Evolutionary conservation across 192 early-diverging fungal species (phyloP).

Genomic region (Phycomyces nitens): DNA sequence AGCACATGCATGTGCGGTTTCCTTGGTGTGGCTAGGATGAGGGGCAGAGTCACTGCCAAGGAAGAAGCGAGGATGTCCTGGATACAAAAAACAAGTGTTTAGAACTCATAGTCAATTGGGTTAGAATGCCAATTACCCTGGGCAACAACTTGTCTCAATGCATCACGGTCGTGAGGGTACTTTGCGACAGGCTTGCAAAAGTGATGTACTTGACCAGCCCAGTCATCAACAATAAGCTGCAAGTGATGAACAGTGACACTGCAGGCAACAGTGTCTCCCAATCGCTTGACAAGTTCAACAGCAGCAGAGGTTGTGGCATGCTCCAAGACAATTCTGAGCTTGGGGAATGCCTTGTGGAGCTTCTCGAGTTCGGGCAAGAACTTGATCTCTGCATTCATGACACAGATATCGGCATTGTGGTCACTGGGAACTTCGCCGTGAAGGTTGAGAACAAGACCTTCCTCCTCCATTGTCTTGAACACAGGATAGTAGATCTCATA

Average conservation of each 20-base stretch:
- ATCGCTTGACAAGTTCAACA: conserved; percentile 86
- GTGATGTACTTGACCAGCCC: conserved; percentile 94
- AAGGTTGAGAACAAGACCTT: conserved; percentile 90
- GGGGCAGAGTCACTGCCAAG: conserved; percentile 96
- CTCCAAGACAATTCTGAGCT: conserved; percentile 92
- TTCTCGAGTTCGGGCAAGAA: conserved; percentile 84
- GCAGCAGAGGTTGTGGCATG: conserved; percentile 95
- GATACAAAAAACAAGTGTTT: neutral
- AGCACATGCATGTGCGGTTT: conserved; percentile 75
- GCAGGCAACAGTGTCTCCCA: conserved; percentile 90
- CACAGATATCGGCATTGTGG: conserved; percentile 79
- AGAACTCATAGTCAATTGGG: neutral
- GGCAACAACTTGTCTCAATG: conserved; percentile 75
- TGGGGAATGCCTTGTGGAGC: conserved; percentile 87
- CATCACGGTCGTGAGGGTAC: conserved; percentile 85
- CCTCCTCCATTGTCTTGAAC: conserved; percentile 93
- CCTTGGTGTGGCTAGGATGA: conserved; percentile 85
- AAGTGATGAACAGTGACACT: conserved; percentile 96
- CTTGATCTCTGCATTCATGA: conserved; percentile 93
- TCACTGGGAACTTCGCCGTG: conserved; percentile 95
- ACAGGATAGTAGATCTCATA: conserved; percentile 90
- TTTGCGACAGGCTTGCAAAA: conserved; percentile 99
- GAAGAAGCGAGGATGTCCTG: conserved; percentile 92
- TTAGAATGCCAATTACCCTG: conserved; percentile 52
- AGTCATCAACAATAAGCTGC: conserved; percentile 89